These are phyloP conservation scores for Melaleuca alternifolia DNA, from an alignment of 345 rosid genomes.

Conservation along the genomic window DNA sequence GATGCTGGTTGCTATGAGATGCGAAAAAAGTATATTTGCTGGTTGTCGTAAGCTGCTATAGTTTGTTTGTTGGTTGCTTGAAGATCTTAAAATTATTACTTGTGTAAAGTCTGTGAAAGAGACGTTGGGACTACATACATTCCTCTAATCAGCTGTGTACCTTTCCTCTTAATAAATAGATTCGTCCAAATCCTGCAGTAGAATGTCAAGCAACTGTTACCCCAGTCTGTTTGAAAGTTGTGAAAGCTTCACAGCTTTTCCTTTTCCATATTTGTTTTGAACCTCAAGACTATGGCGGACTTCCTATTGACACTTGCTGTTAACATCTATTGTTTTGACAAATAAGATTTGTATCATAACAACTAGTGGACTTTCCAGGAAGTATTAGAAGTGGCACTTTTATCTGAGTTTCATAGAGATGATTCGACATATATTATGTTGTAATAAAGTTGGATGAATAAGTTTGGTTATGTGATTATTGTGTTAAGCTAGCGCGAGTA, in stretches of 20 bases:
- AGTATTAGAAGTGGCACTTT: neutral
- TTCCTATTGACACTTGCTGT: neutral
- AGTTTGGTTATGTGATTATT: neutral
- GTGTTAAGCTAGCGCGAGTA: neutral
- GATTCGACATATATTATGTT: neutral
- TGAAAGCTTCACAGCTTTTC: neutral
- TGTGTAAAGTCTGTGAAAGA: neutral
- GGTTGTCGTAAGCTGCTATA: neutral
- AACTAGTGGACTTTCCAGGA: neutral
- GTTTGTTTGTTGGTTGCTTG: neutral
- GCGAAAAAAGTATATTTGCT: neutral
- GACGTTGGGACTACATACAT: neutral
- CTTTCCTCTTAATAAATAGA: neutral
- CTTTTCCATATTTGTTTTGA: neutral
- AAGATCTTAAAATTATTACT: neutral
- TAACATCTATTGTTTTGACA: neutral
- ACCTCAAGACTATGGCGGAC: neutral
- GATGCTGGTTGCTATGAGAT: neutral
- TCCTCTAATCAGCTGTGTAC: neutral
- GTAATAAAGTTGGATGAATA: neutral
- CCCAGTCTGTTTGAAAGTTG: neutral
- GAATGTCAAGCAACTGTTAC: neutral
- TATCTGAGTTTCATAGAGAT: neutral
- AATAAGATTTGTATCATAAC: neutral
- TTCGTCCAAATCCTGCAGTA: neutral